Base-by-base conservation (phyloP, 192 early-diverging fungal genomes). In the Podila horticola region DNA sequence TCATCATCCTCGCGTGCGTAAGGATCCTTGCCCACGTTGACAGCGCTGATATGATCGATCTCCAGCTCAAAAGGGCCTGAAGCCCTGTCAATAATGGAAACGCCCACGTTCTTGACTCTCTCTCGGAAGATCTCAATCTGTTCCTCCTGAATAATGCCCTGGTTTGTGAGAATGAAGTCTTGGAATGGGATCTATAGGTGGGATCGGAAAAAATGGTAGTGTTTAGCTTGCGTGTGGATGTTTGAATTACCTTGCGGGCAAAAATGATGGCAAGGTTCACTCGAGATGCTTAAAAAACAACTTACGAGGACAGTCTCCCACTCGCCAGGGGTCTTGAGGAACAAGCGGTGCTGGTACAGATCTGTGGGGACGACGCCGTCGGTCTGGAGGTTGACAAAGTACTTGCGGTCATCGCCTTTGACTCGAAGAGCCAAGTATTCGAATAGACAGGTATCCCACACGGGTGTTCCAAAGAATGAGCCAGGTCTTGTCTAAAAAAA, bases 331-430 rank as follows among this genome's bases (percentile, higher is more conserved):
- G 85, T 93, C 62, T 92, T 86, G 55, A 97, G 89, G 69, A 95
- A 94, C 66, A 99, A 67, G 58, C 97, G 88, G 83, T 99, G 97
- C 82, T 99, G 97, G 87, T 94, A 97, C 28, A 97, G 87, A 83
- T 96, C 93, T 0, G 95, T 92, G 41, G 90, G 92, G 55, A 94
- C 90, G 20, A 97, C 82, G 28, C 90, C 90, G 67, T 96, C 94
- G 13, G 96, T 95, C 70, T 96, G 93, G 19, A 99, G 79, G 75
- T 99, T 99, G 65, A 99, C 95, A 89, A 97, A 93, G 84, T 96
- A 99, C 82, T 94, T 93, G 61, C 93, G 86, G 24, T 85, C 72
- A 67, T 99, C 96, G 2, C 95, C 95, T 69, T 88, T 89, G 11
- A 95, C 93, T 26, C 94, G 83, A 60, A 97, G 60, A 1, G 91